Base-by-base conservation (phyloP, 768 basidiomycete genomes). In the Trametes gibbosa region DNA sequence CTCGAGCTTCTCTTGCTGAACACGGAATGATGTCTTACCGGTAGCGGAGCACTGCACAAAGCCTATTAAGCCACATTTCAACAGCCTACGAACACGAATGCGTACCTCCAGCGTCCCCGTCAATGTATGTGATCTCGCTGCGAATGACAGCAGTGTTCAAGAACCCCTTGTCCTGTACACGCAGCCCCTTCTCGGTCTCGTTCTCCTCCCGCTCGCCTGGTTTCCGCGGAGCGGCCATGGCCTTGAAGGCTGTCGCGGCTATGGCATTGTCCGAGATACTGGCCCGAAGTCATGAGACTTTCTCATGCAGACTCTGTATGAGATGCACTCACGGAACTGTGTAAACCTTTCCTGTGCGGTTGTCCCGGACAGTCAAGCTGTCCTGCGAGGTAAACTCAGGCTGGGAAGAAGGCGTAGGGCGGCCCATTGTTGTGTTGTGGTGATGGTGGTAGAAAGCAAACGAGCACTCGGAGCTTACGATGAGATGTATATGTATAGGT, bases 71-170 rank as follows among this genome's bases (percentile, higher is more conserved):
- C 29, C 29, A 32, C 29, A 10, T 32, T 32, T 4, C 29, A 32
- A 32, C 29, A 5, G 5, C 29, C 29, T 10, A 32, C 29, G 25
- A 27, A 6, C 16, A 17, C 14, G 1, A 40, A 50, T 7, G 73
- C 79, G 43, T 58, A 87, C 87, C 76, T 74, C 91, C 92, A 39
- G 82, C 87, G 19, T 94, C 90, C 47, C 94, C 94, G 68, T 96
- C 93, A 63, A 96, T 96, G 65, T 86, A 95, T 0, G 93, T 95
- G 66, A 96, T 95, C 66, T 82, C 74, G 63, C 89, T 92, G 64
- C 84, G 76, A 57, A 92, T 81, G 52, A 92, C 89, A 46, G 90
- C 89, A 6, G 90, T 92, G 63, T 92, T 92, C 70, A 92, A 69
- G 72, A 90, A 94, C 14, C 89, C 91, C 72, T 83, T 84, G 75